Base-by-base conservation (phyloP, 257 asterid genomes). In the Solanum dulcamara region DNA sequence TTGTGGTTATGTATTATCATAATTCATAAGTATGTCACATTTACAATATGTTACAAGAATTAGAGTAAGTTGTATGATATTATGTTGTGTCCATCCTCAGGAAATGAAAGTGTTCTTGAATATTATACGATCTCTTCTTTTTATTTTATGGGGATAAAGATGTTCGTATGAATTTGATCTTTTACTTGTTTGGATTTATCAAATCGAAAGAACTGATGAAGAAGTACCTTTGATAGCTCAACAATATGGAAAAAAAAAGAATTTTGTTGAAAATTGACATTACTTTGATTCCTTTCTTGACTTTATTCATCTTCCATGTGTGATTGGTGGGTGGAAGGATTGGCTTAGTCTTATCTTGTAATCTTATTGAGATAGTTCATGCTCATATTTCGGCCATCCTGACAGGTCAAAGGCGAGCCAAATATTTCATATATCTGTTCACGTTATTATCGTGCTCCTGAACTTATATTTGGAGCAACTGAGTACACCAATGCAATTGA, bases 381-480 rank as follows among this genome's bases (percentile, higher is more conserved):
- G 32, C 10, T 38, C 51, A 24, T 22, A 37, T 37, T 66, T 83
- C 55, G 33, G 35, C 86, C 72, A 37, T 72, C 62, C 83, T 85
- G 59, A 88, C 93, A 94, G 97, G 94, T 93, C 83, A 94, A 94
- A 92, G 98, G 97, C 8, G 97, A 94, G 87, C 96, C 98, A 83
- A 94, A 94, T 80, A 94, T 93, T 85, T 94, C 98, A 5, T 94
- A 94, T 83, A 93, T 94, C 53, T 94, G 97, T 86, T 94, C 98
- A 80, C 92, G 95, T 84, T 94, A 93, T 82, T 92, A 94, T 71
- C 95, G 96, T 64, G 98, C 98, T 8, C 97, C 98, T 12, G 98
- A 92, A 80, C 92, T 93, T 85, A 94, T 93, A 83, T 94, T 94
- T 88, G 97, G 98, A 71, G 97, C 97, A 81, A 94, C 95, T 30